Evolutionary conservation across 495 filamentous ascomycete genomes (phyloP).

Genomic region (Pyrenopolyporus hunteri): DNA sequence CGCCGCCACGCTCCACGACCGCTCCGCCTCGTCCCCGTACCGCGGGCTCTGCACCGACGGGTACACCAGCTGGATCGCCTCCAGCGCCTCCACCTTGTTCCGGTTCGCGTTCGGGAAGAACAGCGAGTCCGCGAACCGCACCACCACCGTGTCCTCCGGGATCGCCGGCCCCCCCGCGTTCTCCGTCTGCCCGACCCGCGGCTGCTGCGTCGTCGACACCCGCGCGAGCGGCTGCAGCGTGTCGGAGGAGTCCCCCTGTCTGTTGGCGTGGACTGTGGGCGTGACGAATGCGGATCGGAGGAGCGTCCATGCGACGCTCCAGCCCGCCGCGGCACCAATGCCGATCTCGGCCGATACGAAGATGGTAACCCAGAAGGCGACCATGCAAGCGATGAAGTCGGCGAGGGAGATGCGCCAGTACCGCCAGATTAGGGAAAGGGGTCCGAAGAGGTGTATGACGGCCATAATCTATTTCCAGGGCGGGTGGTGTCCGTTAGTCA

Average conservation of each 20-base stretch:
- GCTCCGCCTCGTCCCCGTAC: slow-evolving; percentile 44
- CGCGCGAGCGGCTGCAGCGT: slow-evolving; percentile 20
- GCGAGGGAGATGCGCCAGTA: slow-evolving; percentile 57
- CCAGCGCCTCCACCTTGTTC: slow-evolving; percentile 47
- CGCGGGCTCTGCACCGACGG: slow-evolving; percentile 43
- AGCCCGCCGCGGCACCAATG: slow-evolving; percentile 54
- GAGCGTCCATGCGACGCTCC: slow-evolving; percentile 53
- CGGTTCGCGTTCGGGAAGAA: slow-evolving; percentile 59
- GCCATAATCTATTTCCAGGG: slow-evolving; percentile 45
- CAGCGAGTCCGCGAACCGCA: slow-evolving; percentile 50
- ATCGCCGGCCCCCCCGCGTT: slow-evolving; percentile 29
- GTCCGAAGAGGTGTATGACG: slow-evolving; percentile 52
- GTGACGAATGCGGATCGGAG: slow-evolving; percentile 52
- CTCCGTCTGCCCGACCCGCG: slow-evolving; percentile 23
- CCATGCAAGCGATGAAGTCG: slow-evolving; percentile 57
- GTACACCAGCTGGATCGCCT: slow-evolving; percentile 49
- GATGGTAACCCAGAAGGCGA: slow-evolving; percentile 56
- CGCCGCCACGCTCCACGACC: slow-evolving; percentile 55
- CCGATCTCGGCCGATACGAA: slow-evolving; percentile 57
- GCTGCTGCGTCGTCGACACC: slow-evolving; percentile 12
- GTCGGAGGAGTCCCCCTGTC: slow-evolving; percentile 1
- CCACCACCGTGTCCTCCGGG: slow-evolving; percentile 48
- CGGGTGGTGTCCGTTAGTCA: not conserved
- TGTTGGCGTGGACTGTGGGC: slow-evolving; percentile 29
- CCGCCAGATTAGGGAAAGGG: slow-evolving; percentile 49